Conservation (phyloP, 371 early-diverging fungal genomes). For the Mortierella sp. region DNA sequence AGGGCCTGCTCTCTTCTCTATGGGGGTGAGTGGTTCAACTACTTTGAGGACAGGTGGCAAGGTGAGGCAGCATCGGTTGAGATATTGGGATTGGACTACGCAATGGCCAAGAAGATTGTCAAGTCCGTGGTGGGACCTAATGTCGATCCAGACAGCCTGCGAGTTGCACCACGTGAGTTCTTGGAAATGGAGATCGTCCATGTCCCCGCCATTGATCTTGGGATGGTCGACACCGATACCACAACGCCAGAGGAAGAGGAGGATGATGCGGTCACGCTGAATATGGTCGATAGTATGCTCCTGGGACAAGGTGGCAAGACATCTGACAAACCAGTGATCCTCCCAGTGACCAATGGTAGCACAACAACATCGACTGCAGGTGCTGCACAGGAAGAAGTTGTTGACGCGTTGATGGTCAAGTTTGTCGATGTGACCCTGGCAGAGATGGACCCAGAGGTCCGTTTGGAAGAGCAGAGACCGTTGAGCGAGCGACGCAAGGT, state of each 20-base stretch:
- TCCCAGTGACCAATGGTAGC: not conserved
- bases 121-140: slow-evolving; percentile 26
- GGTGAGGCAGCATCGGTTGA: not conserved
- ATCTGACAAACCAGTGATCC: not conserved
- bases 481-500: slow-evolving; percentile 26
- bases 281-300: slow-evolving; percentile 40
- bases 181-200: slow-evolving; percentile 40
- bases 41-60: slow-evolving; percentile 31
- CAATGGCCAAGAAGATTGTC: slow-evolving; percentile 27
- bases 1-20: slow-evolving; percentile 64
- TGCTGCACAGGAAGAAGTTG: not conserved
- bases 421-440: slow-evolving; percentile 33
- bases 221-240: not conserved
- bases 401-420: slow-evolving; percentile 14
- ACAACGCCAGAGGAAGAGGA: slow-evolving; percentile 11
- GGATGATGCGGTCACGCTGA: slow-evolving; percentile 18
- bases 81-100: slow-evolving; percentile 28
- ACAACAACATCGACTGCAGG: not conserved
- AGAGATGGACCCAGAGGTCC: slow-evolving; percentile 18
- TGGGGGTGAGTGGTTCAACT: slow-evolving; percentile 52
- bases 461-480: slow-evolving; percentile 25
- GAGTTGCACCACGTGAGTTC: slow-evolving; percentile 16
- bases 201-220: slow-evolving; percentile 11
- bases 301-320: slow-evolving; percentile 14
- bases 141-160: slow-evolving; percentile 15